Base-by-base conservation (phyloP, 139 green algal genomes). In the Chara braunii region DNA sequence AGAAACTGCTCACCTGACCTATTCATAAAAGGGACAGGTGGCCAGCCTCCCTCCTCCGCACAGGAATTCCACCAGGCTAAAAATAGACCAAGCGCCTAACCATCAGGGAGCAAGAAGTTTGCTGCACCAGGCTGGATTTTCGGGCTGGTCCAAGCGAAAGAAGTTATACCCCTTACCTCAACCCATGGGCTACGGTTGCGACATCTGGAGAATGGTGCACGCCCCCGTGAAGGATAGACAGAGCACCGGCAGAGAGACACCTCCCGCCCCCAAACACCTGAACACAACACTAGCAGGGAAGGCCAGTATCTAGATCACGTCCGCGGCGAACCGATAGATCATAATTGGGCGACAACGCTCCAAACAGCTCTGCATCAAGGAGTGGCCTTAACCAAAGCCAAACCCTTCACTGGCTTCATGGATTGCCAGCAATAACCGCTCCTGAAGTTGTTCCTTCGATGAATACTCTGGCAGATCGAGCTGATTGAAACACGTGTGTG, bases 401-500 rank as follows among this genome's bases (percentile, higher is more conserved):
- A 97, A 97, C 7, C 91, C 91, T 29, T 87, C 78, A 30, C 54
- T 78, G 8, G 86, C 90, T 69, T 98, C 89, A 37, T 85, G 82
- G 33, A 96, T 86, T 22, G 91, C 91, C 51, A 90, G 74, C 43
- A 94, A 62, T 23, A 97, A 78, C n/a, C 89, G 75, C 26, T 96
- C 90, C 34, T 65, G 57, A 43, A 99, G 83, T 76, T 94, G 82
- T 62, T 97, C 93, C 80, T 92, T 92, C 67, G 37, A 88, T 23
- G 80, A 65, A 64, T 97, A 97, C 79, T 96, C 91, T 1, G 84
- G 77, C 43, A 97, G 69, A 60, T 97, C 91, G 36, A 97, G 80
- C 82, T 95, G 87, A 78, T 96, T 95, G 84, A 95, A 95, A 72
- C 77, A 83, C 5, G 91, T 97, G 79, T 97, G 91, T 8, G 90